phyloP scores from a whole-genome alignment of 208 protist species.

The Trypanosoma scelopori region DNA sequence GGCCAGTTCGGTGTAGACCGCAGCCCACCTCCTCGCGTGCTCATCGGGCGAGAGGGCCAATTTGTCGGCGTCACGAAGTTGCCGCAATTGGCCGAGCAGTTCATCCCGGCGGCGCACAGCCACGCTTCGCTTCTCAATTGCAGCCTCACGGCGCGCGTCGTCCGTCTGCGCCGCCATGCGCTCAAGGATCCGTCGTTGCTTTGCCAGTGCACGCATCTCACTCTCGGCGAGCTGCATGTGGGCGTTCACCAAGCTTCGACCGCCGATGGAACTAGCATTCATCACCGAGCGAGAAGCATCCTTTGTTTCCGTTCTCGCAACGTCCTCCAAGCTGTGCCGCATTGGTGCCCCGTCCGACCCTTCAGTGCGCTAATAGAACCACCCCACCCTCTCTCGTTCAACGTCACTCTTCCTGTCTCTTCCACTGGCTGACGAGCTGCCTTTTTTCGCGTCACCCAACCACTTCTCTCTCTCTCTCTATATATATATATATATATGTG shows the following conservation, averaged over 20 bases:
- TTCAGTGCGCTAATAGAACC: background rate
- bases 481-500: too few relatives aligned
- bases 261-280: background rate
- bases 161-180: background rate
- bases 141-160: conserved; percentile 12
- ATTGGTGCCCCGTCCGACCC: background rate
- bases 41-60: background rate
- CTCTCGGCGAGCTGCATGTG: conserved; percentile 22
- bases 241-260: background rate
- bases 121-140: background rate
- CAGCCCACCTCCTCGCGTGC: conserved; percentile 10
- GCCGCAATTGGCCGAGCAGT: conserved; percentile 5
- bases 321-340: conserved; percentile 9
- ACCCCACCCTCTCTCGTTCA: too few relatives aligned
- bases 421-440: too few relatives aligned
- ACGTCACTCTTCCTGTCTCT: too few relatives aligned
- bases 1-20: conserved; percentile 16
- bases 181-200: conserved; percentile 14
- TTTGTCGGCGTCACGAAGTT: background rate
- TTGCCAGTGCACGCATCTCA: conserved; percentile 19
- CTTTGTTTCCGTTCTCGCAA: conserved; percentile 9
- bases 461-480: too few relatives aligned
- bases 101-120: conserved; percentile 19
- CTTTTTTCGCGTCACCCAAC: too few relatives aligned
- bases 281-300: background rate